These are phyloP conservation scores for Sisymbrium altissimum DNA, from an alignment of 345 rosid species.

Conservation along the genomic window DNA sequence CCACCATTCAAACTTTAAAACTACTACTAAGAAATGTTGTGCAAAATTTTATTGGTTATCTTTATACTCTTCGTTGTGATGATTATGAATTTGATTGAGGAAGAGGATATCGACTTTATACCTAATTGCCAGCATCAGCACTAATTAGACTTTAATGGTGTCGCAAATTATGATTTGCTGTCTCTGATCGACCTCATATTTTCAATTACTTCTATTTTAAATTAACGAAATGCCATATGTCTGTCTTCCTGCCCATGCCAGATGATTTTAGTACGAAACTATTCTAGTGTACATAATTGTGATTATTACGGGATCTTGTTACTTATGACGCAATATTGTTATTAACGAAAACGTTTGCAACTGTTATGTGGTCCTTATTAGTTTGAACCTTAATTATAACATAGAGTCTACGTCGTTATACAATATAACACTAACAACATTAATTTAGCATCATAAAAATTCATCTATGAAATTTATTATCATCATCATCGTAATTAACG, in stretches of 20 bases:
- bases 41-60: background rate
- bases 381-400: background rate
- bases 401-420: background rate
- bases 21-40: background rate
- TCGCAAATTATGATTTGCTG: conserved; percentile 17
- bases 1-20: background rate
- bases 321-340: background rate
- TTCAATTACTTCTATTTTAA: background rate
- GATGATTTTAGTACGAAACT: background rate
- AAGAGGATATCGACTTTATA: conserved; percentile 28
- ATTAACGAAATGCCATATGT: background rate
- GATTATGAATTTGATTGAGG: conserved; percentile 27
- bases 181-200: conserved; percentile 6
- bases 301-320: background rate
- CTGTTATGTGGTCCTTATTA: background rate
- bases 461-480: background rate
- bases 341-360: background rate
- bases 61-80: conserved; percentile 4
- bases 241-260: conserved; percentile 19
- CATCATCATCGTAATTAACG: conserved; percentile 6
- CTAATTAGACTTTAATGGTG: conserved; percentile 19
- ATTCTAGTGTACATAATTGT: background rate
- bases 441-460: background rate
- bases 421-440: background rate
- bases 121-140: conserved; percentile 33